phyloP scores from a whole-genome alignment of 352 stramenopile species.

The Globisporangium cystogenes region DNA sequence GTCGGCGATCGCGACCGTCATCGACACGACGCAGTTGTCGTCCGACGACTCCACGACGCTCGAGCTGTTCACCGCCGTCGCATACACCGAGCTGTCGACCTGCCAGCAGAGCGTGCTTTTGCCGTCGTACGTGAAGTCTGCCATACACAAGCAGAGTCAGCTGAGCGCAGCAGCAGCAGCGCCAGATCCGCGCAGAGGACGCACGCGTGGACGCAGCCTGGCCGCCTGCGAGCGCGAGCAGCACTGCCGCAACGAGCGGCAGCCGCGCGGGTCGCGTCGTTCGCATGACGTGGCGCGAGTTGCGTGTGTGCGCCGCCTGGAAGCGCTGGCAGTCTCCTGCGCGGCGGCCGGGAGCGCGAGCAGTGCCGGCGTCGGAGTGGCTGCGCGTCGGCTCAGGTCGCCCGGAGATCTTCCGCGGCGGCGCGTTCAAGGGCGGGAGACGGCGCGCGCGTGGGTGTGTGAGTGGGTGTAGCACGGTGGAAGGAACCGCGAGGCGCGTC shows the following conservation, averaged over 20 bases:
- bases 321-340: neutral
- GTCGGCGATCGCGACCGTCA: slow-evolving; percentile 39
- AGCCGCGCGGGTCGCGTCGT: neutral
- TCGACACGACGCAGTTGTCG: slow-evolving; percentile 40
- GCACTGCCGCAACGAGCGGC: neutral
- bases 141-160: neutral
- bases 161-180: neutral
- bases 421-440: too few species aligned
- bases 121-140: slow-evolving; percentile 26
- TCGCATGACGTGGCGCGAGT: too few species aligned
- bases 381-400: neutral
- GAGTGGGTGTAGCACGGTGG: too few species aligned
- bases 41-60: slow-evolving; percentile 30
- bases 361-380: neutral
- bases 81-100: slow-evolving; percentile 48
- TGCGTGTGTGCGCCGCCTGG: too few species aligned
- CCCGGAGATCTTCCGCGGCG: neutral
- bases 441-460: too few species aligned
- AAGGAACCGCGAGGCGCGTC: neutral
- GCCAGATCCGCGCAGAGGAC: neutral
- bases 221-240: slow-evolving; percentile 1
- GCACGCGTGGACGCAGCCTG: slow-evolving; percentile 7
- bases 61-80: slow-evolving; percentile 35
- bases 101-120: slow-evolving; percentile 60
- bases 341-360: neutral